phyloP scores from a whole-genome alignment of 495 filamentous ascomycete species.

The Neurospora sp. region DNA sequence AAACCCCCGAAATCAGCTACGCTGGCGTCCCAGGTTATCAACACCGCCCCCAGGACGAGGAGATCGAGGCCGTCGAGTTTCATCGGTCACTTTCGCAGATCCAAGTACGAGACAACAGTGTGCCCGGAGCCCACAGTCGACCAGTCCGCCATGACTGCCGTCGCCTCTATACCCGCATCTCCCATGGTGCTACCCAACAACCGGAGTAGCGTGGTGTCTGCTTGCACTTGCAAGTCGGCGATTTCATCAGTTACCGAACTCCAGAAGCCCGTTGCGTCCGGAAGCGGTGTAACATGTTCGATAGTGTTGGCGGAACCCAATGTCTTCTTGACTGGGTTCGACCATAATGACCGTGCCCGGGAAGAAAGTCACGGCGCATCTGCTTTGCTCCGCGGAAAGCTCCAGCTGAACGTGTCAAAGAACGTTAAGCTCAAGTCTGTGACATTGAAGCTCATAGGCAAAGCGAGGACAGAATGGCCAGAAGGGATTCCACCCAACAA shows the following conservation, averaged over 20 bases:
- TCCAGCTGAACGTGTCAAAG: slow-evolving; percentile 77
- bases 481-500: slow-evolving; percentile 93
- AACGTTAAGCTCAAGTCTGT: slow-evolving; percentile 92
- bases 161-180: slow-evolving; percentile 7
- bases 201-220: slow-evolving; percentile 34
- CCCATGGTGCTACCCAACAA: slow-evolving; percentile 15
- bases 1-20: neutral
- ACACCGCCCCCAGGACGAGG: slow-evolving; percentile 4
- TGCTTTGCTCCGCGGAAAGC: slow-evolving; percentile 75
- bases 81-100: slow-evolving; percentile 18
- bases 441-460: slow-evolving; percentile 74
- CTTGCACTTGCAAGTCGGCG: slow-evolving; percentile 4
- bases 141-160: slow-evolving; percentile 17
- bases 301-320: slow-evolving; percentile 81
- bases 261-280: slow-evolving; percentile 63
- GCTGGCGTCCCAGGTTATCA: slow-evolving; percentile 5
- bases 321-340: slow-evolving; percentile 84
- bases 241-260: slow-evolving; percentile 33
- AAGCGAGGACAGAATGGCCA: slow-evolving; percentile 89
- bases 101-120: neutral
- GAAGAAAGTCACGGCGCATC: slow-evolving; percentile 48
- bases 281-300: slow-evolving; percentile 60
- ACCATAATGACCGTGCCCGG: slow-evolving; percentile 60
- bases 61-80: slow-evolving; percentile 19
- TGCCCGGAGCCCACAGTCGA: neutral